Percentiles rank a stretch among this genome's conserved stretches.
Evolutionary conservation across 106 monocot species (phyloP).

Genomic region (Allium sativum): DNA sequence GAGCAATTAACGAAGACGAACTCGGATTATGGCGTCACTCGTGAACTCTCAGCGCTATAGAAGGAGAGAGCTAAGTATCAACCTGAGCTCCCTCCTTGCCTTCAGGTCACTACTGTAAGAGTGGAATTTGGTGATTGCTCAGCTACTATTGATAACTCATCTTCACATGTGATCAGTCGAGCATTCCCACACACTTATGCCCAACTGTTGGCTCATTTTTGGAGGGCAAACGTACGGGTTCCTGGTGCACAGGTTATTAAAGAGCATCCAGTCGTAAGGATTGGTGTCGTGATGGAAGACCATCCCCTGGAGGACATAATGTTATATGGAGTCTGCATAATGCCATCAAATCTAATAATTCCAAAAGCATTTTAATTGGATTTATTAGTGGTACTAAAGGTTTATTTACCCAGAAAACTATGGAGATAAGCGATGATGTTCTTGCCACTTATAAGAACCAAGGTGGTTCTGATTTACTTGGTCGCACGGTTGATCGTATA

Average conservation of each 20-base stretch:
- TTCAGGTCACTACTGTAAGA: slow-evolving; percentile 64
- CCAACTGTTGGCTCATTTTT: slow-evolving; percentile 64
- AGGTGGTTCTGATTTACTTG: too few species aligned
- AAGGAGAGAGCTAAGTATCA: slow-evolving; percentile 42
- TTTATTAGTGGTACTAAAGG: slow-evolving; percentile 29
- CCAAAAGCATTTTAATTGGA: slow-evolving; percentile 32
- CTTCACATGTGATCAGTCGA: slow-evolving; percentile 41
- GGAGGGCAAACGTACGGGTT: slow-evolving; percentile 39
- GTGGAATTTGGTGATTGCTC: slow-evolving; percentile 84
- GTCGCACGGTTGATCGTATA: too few species aligned
- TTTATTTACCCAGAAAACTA: too few species aligned
- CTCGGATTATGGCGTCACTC: slow-evolving; percentile 40
- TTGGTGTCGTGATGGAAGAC: slow-evolving; percentile 55
- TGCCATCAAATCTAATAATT: slow-evolving; percentile 38
- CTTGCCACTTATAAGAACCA: too few species aligned
- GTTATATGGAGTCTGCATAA: slow-evolving; percentile 49
- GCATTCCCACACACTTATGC: slow-evolving; percentile 72
- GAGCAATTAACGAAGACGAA: slow-evolving; percentile 15
- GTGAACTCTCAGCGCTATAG: slow-evolving; percentile 50
- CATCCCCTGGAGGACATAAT: slow-evolving; percentile 63
- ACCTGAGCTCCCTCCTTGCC: slow-evolving; percentile 62
- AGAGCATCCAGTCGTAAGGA: slow-evolving; percentile 43
- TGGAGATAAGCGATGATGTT: too few species aligned
- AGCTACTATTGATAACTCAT: slow-evolving; percentile 35
- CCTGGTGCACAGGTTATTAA: slow-evolving; percentile 66